A percentile compares a stretch with the other conserved stretches of the same genome.
Evolutionary conservation across 164 flowering plant species (phyloP).

Genomic region (Nelumbo lutea): DNA sequence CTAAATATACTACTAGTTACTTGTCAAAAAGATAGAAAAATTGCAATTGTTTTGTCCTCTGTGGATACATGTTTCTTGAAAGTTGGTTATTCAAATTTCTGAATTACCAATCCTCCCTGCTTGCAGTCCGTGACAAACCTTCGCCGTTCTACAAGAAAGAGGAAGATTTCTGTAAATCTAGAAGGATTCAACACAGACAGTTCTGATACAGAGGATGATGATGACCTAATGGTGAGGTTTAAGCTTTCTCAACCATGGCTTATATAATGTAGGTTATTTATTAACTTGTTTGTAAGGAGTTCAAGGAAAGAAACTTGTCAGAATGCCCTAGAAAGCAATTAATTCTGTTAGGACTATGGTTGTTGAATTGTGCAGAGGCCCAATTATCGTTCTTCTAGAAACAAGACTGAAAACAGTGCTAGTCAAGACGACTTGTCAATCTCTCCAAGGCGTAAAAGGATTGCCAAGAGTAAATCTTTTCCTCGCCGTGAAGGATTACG

Average conservation of each 20-base stretch:
- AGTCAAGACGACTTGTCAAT: constrained; percentile 53
- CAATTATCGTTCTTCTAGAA: constrained; percentile 45
- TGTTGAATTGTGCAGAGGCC: constrained; percentile 40
- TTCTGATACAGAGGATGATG: constrained; percentile 74
- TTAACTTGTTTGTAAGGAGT: constrained; percentile 11
- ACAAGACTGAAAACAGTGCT: constrained; percentile 35
- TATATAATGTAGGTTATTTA: constrained; percentile 11
- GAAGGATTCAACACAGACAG: constrained; percentile 68
- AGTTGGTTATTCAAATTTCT: too few species aligned
- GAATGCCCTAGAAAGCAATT: background rate
- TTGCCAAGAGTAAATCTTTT: constrained; percentile 26
- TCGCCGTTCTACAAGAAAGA: constrained; percentile 91
- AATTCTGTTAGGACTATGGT: constrained; percentile 10
- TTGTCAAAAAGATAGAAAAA: too few species aligned
- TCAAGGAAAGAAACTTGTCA: background rate
- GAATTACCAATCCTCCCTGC: constrained; percentile 7
- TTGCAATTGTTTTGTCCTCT: too few species aligned
- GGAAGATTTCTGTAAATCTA: constrained; percentile 60
- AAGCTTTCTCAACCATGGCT: constrained; percentile 15
- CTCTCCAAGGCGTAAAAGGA: constrained; percentile 47
- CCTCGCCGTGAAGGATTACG: constrained; percentile 95
- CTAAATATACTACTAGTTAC: too few species aligned
- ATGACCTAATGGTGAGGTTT: constrained; percentile 77
- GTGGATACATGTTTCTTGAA: too few species aligned
- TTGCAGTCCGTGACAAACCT: constrained; percentile 68